Conservation (phyloP, 208 protist species). For the Acanthamoeba polyphaga region DNA sequence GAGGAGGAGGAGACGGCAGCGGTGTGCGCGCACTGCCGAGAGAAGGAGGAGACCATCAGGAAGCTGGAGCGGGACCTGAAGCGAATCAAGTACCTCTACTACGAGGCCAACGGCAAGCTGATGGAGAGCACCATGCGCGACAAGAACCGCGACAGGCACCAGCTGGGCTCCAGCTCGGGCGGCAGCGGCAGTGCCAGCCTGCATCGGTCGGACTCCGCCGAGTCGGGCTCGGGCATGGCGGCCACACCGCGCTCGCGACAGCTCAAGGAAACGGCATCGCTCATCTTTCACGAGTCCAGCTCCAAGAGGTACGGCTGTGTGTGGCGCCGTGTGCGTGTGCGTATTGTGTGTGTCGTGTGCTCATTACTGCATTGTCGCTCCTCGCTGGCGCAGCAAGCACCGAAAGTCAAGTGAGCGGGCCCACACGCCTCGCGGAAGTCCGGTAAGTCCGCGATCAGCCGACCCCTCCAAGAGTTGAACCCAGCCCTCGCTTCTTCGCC, state of each 20-base stretch:
- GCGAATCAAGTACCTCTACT: slow-evolving; percentile 64
- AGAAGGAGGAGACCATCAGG: slow-evolving; percentile 73
- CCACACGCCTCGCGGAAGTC: not conserved
- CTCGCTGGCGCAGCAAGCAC: not conserved
- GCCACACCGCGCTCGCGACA: slow-evolving; percentile 12
- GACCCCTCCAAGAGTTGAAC: too few relatives aligned
- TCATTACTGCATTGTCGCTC: too few relatives aligned
- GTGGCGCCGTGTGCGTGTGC: too few relatives aligned
- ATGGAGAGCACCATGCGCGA: slow-evolving; percentile 38
- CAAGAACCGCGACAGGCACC: slow-evolving; percentile 56
- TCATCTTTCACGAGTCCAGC: slow-evolving; percentile 41
- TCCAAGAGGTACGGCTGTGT: not conserved
- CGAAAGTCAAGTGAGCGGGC: not conserved
- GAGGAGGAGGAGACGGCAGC: slow-evolving; percentile 58
- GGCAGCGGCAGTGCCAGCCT: not conserved
- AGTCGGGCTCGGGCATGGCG: not conserved
- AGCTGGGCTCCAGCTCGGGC: not conserved
- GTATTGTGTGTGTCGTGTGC: not conserved
- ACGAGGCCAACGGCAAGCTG: slow-evolving; percentile 45
- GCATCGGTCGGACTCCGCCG: not conserved
- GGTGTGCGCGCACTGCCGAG: not conserved
- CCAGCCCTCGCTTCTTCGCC: too few relatives aligned
- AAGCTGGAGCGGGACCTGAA: slow-evolving; percentile 77
- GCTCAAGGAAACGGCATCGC: slow-evolving; percentile 25
- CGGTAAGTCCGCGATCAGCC: not conserved